Percentiles rank a stretch among this genome's conserved stretches.
These are phyloP conservation scores for Cyclocybe aegerita DNA, from an alignment of 768 basidiomycete species.

Conservation along the genomic window DNA sequence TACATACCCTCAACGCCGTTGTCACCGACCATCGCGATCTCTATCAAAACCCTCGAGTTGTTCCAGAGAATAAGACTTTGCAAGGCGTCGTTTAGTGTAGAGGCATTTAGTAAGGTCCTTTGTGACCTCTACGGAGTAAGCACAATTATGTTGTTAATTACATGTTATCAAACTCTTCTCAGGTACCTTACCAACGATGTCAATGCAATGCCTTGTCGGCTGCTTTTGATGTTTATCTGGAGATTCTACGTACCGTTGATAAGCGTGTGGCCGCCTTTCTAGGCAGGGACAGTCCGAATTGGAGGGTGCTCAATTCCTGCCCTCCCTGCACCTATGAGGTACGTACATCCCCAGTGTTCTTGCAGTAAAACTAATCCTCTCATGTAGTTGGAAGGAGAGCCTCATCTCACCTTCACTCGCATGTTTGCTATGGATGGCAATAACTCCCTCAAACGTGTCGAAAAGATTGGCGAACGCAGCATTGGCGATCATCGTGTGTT, in stretches of 20 bases:
- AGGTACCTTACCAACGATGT: constrained; percentile 24
- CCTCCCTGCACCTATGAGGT: constrained; percentile 32
- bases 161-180: background rate
- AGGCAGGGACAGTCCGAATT: constrained; percentile 25
- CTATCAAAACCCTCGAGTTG: constrained; percentile 9
- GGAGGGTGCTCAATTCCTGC: constrained; percentile 33
- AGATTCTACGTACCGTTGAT: constrained; percentile 20
- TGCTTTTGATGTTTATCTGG: constrained; percentile 35
- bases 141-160: background rate
- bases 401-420: constrained; percentile 16
- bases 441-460: constrained; percentile 29
- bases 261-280: constrained; percentile 20
- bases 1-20: no score
- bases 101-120: constrained; percentile 24
- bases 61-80: constrained; percentile 9
- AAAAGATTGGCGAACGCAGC: background rate
- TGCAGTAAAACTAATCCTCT: no score
- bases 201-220: constrained; percentile 24
- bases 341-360: no score
- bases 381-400: constrained; percentile 25
- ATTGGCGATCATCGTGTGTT: background rate
- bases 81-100: constrained; percentile 21
- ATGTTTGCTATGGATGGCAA: constrained; percentile 34
- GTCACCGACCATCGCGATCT: background rate
- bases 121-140: constrained; percentile 24